phyloP scores from a whole-genome alignment of 2,329 filamentous ascomycete species.

The Neoarthrinium moseri region DNA sequence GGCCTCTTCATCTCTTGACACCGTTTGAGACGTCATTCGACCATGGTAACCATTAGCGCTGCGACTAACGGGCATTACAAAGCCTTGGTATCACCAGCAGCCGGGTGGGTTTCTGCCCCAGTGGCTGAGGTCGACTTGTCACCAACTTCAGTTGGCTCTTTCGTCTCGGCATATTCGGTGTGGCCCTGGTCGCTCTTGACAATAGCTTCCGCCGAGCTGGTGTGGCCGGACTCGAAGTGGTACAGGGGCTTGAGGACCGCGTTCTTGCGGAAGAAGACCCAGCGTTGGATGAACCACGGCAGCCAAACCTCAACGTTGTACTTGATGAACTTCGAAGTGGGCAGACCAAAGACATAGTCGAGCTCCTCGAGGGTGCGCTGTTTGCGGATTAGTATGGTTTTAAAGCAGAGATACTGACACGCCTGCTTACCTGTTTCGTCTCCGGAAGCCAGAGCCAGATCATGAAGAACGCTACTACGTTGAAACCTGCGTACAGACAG shows the following conservation, averaged over 20 bases:
- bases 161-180: background rate
- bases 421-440: background rate
- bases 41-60: too few species aligned
- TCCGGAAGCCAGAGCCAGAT: slow-evolving; percentile 57
- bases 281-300: slow-evolving; percentile 61
- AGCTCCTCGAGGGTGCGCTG: slow-evolving; percentile 57
- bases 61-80: too few species aligned
- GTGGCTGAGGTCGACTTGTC: too few species aligned
- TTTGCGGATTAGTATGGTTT: too few species aligned
- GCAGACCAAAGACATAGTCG: slow-evolving; percentile 61
- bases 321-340: slow-evolving; percentile 52
- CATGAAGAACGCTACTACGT: slow-evolving; percentile 52
- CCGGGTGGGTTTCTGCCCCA: too few species aligned
- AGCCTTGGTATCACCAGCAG: too few species aligned
- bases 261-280: slow-evolving; percentile 49
- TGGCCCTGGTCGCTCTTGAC: background rate
- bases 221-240: slow-evolving; percentile 21
- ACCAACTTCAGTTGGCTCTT: too few species aligned
- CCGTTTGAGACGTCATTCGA: too few species aligned
- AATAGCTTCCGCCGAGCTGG: background rate
- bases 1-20: too few species aligned
- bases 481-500: slow-evolving; percentile 54
- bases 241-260: slow-evolving; percentile 49
- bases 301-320: slow-evolving; percentile 57
- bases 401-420: too few species aligned